Percentiles rank a stretch among this genome's conserved stretches.
Evolutionary conservation across 345 rosid species (phyloP).

Genomic region (Arabidopsis arenosa): DNA sequence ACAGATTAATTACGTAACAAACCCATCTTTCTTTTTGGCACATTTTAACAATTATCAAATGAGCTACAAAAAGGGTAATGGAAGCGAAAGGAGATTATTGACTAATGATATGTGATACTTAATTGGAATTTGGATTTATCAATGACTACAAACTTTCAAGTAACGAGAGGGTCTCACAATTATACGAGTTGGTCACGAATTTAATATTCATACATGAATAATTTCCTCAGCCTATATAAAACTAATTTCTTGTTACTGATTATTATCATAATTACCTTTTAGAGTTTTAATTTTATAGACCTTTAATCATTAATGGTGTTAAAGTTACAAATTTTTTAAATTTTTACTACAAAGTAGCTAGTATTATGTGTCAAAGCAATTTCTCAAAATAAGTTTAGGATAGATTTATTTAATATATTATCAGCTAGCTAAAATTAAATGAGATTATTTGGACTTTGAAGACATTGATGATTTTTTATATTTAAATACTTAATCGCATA

Average conservation of each 20-base stretch:
- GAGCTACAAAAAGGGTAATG: constrained; percentile 20
- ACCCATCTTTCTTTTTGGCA: constrained; percentile 7
- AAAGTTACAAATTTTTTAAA: background rate
- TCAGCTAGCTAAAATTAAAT: background rate
- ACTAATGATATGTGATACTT: constrained; percentile 42
- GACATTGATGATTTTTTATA: constrained; percentile 8
- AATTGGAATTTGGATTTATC: constrained; percentile 34
- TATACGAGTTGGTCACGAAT: constrained; percentile 29
- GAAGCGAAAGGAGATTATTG: constrained; percentile 36
- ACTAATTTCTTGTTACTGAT: background rate
- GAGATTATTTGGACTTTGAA: background rate
- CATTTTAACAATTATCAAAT: constrained; percentile 22
- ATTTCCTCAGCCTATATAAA: constrained; percentile 29
- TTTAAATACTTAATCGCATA: background rate
- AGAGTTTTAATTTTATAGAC: background rate
- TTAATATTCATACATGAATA: constrained; percentile 40
- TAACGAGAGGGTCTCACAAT: constrained; percentile 38
- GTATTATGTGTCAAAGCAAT: background rate
- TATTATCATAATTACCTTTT: constrained; percentile 15
- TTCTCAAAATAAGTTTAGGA: background rate
- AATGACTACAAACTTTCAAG: constrained; percentile 45
- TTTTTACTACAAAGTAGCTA: background rate
- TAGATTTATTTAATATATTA: background rate
- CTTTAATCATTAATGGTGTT: constrained; percentile 30
- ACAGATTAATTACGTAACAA: constrained; percentile 9